Evolutionary conservation across 192 early-diverging fungal species (phyloP), one percentile per base, ranked within the genome.

Genomic region (Chytriomyces sp.): DNA sequence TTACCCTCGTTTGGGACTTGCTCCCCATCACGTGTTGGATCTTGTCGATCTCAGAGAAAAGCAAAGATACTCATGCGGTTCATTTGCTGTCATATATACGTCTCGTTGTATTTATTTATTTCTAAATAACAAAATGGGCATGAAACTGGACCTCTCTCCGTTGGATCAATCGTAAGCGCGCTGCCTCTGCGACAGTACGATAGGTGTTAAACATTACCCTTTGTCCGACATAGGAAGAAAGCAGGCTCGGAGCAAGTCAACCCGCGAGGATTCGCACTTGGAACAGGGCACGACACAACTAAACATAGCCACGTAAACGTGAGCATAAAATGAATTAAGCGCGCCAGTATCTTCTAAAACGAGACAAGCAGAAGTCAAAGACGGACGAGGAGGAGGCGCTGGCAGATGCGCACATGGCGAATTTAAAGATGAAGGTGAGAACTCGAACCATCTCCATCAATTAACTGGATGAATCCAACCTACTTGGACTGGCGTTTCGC

Each of bases 391-490:
- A 82, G 28, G 47, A 50, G 24, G 72, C 50, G 11, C 75, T 57
- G 23, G n/a, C 64, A 26, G 77, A 84, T n/a, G 75, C 68, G 6
- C 62, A 81, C 35, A 74, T 84, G 48, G 78, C 77, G 9, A 82
- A 82, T 53, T 71, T 84, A n/a, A 84, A 84, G 61, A 45, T 84
- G 2, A 84, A 84, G 80, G 83, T 84, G 45, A 11, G 64, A 64
- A 59, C 44, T 8, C 18, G 18, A 23, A 35, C 13, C 53, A 11
- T 11, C 11, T 20, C 53, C 53, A 20, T 57, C 53, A 57, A 57
- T 35, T 35, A 35, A 35, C 28, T 35, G 28, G 28, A 35, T 35
- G 28, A 35, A 35, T 35, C 28, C 28, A 35, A 35, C 28, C 1
- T 2, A 35, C 0, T 35, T 35, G 28, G 28, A 35, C 28, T 35